Evolutionary conservation across 768 basidiomycete species (phyloP).

Genomic region (Multifurca ochricompacta): DNA sequence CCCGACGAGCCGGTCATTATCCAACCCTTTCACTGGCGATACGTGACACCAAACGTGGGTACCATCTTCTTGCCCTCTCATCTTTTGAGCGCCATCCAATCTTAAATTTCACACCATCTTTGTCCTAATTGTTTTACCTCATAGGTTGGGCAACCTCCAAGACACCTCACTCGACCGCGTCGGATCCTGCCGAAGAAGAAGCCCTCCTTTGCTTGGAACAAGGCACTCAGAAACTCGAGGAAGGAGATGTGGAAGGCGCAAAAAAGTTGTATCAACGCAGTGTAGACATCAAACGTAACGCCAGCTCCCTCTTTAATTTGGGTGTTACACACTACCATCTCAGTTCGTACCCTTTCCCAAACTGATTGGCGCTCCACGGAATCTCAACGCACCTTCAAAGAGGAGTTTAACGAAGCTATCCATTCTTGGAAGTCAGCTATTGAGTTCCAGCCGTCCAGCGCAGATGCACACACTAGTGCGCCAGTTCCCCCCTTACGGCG

Average conservation of each 20-base stretch:
- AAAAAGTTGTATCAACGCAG: conserved; percentile 73
- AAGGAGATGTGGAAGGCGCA: conserved; percentile 76
- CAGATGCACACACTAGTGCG: conserved; percentile 84
- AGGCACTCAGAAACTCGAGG: conserved; percentile 77
- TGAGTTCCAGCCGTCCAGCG: conserved; percentile 68
- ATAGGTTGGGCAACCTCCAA: conserved; percentile 76
- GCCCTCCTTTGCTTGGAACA: conserved; percentile 73
- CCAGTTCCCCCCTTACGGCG: conserved; percentile 17
- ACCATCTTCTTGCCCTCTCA: not conserved
- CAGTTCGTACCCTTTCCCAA: conserved; percentile 41
- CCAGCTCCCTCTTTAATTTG: conserved; percentile 79
- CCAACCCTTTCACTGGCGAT: not conserved
- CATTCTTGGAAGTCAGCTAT: conserved; percentile 83
- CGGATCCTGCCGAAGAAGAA: conserved; percentile 76
- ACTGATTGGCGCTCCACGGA: not conserved
- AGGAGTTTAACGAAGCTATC: conserved; percentile 85
- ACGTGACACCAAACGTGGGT: conserved; percentile 9
- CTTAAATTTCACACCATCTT: conserved; percentile 14
- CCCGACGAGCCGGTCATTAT: not conserved
- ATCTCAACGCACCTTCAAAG: conserved; percentile 32
- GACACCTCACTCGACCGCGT: conserved; percentile 72
- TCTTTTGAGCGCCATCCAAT: not conserved
- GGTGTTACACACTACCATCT: conserved; percentile 88
- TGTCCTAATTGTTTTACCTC: conserved; percentile 20
- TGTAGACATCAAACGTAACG: conserved; percentile 69